A percentile compares a stretch with the other conserved stretches of the same genome.
These are phyloP conservation scores for Raffaelea albimanens DNA, from an alignment of 2,329 filamentous ascomycete species.

Conservation along the genomic window DNA sequence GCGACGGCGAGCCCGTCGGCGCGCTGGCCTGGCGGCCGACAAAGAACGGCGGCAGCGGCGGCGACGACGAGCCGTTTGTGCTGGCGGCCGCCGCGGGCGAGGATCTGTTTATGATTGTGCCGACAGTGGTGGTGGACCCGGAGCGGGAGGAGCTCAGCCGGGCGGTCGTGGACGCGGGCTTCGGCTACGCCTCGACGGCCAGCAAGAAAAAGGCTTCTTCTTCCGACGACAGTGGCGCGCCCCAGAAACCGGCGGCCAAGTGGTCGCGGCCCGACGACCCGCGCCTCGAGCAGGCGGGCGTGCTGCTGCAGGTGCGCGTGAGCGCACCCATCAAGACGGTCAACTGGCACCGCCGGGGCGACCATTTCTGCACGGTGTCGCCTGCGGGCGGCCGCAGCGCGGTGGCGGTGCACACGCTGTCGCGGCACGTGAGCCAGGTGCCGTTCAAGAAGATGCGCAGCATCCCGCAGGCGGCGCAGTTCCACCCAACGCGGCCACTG, in stretches of 20 bases:
- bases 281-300: constrained; percentile 65
- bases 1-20: constrained; percentile 74
- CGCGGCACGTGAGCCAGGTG: constrained; percentile 88
- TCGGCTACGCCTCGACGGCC: constrained; percentile 54
- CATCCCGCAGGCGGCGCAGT: constrained; percentile 77
- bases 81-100: constrained; percentile 79
- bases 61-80: constrained; percentile 60
- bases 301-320: constrained; percentile 73
- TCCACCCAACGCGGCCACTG: constrained; percentile 85
- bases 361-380: constrained; percentile 89
- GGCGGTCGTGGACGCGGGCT: constrained; percentile 76
- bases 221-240: constrained; percentile 28
- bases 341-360: constrained; percentile 86
- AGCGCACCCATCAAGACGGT: constrained; percentile 76
- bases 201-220: constrained; percentile 33
- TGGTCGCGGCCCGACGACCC: constrained; percentile 74
- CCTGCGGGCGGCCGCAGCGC: constrained; percentile 69
- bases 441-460: constrained; percentile 75
- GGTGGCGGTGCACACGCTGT: constrained; percentile 89
- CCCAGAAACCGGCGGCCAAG: constrained; percentile 67
- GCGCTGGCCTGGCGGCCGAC: constrained; percentile 83
- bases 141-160: constrained; percentile 66
- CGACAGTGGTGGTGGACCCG: constrained; percentile 55
- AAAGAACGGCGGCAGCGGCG: background rate
- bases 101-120: constrained; percentile 75